phyloP scores from a whole-genome alignment of 2,329 filamentous ascomycete genomes.

The Paecilomyces sp. region DNA sequence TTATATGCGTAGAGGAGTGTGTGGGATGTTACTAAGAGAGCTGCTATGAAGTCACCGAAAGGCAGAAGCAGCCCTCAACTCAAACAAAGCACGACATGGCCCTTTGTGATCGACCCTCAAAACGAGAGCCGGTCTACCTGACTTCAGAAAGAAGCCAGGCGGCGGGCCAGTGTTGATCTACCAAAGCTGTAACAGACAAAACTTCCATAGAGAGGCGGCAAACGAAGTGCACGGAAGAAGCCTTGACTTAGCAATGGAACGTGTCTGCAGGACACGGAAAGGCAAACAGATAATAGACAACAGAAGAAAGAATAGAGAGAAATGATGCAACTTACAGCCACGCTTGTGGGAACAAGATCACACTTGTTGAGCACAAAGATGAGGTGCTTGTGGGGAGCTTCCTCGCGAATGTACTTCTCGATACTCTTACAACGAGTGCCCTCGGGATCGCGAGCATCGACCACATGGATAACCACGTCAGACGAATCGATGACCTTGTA shows the following conservation, averaged over 20 bases:
- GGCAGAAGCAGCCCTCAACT: constrained; percentile 86
- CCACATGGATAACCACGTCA: constrained; percentile 90
- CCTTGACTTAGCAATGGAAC: constrained; percentile 78
- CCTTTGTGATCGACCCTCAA: constrained; percentile 76
- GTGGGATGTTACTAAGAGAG: constrained; percentile 99
- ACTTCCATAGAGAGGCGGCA: constrained; percentile 62
- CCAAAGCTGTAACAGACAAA: constrained; percentile 98
- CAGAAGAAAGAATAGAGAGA: constrained; percentile 3
- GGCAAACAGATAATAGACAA: constrained; percentile 4
- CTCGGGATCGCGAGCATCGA: constrained; percentile 82
- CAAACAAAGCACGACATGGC: constrained; percentile 76
- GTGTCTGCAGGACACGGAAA: constrained; percentile 14
- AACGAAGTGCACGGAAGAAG: constrained; percentile 54
- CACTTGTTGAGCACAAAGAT: constrained; percentile 87
- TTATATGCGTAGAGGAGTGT: constrained; percentile 51
- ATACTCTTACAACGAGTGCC: constrained; percentile 85
- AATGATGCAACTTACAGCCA: constrained; percentile 72
- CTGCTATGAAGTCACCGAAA: constrained; percentile 58
- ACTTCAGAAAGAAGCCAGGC: constrained; percentile 56
- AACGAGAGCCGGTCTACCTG: constrained; percentile 73
- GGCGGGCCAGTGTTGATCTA: constrained; percentile 76
- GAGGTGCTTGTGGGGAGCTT: constrained; percentile 93
- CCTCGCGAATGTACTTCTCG: constrained; percentile 87
- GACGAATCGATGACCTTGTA: constrained; percentile 94
- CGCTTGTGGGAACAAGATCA: constrained; percentile 83